phyloP scores from a whole-genome alignment of 495 filamentous ascomycete genomes.

The Podospora pseudocomata region DNA sequence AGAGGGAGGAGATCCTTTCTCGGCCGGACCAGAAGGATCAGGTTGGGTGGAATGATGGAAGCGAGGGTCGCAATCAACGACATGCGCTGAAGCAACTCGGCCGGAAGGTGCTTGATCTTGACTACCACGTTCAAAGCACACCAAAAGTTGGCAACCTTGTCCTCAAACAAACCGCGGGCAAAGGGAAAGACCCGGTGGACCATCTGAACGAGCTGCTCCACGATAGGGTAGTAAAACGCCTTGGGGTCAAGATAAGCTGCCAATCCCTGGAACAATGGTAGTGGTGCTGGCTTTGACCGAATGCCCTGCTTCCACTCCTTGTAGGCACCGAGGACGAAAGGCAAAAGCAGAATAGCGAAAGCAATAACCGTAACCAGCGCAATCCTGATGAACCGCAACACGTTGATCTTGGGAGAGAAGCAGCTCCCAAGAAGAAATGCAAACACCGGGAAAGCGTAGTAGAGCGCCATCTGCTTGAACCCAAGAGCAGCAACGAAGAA shows the following conservation, averaged over 20 bases:
- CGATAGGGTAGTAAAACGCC: conserved; percentile 62
- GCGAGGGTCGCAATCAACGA: conserved; percentile 71
- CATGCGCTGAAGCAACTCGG: conserved; percentile 65
- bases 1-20: conserved; percentile 71
- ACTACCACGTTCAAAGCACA: conserved; percentile 83
- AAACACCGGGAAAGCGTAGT: conserved; percentile 91
- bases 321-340: conserved; percentile 63
- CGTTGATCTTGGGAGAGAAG: conserved; percentile 65
- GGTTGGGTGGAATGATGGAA: conserved; percentile 72
- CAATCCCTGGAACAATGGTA: conserved; percentile 55
- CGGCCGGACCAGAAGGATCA: conserved; percentile 74
- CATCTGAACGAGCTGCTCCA: conserved; percentile 75
- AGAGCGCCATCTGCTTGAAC: conserved; percentile 99
- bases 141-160: conserved; percentile 98
- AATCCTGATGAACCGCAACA: conserved; percentile 69
- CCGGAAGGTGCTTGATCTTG: conserved; percentile 71
- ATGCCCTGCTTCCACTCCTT: conserved; percentile 57
- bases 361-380: conserved; percentile 65
- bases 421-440: conserved; percentile 86
- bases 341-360: conserved; percentile 71
- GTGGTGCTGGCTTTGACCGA: conserved; percentile 50
- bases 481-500: conserved; percentile 93
- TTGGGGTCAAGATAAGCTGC: conserved; percentile 57
- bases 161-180: conserved; percentile 89
- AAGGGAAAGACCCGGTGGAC: conserved; percentile 93